Evolutionary conservation across 768 basidiomycete species (phyloP).

Genomic region (Coprinellus aureogranulatus): DNA sequence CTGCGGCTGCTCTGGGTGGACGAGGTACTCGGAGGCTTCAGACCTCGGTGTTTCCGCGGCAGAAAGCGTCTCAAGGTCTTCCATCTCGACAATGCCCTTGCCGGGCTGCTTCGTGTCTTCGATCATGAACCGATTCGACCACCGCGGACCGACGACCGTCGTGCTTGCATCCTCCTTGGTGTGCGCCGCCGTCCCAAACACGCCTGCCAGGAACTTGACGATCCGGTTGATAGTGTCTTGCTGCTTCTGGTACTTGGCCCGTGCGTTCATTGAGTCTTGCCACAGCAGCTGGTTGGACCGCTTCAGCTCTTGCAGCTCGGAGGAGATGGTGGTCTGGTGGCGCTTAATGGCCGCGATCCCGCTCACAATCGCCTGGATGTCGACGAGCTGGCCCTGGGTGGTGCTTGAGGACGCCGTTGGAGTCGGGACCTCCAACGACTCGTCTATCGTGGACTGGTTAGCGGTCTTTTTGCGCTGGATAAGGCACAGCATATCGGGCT

Average conservation of each 20-base stretch:
- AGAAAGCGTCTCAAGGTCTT: slow-evolving; percentile 15
- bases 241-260: slow-evolving; percentile 84
- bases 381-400: slow-evolving; percentile 58
- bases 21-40: slow-evolving; percentile 30
- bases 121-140: slow-evolving; percentile 64
- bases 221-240: slow-evolving; percentile 96
- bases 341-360: slow-evolving; percentile 86
- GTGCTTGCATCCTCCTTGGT: slow-evolving; percentile 28
- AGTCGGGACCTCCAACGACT: slow-evolving; percentile 36
- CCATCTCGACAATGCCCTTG: slow-evolving; percentile 29
- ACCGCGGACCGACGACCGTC: slow-evolving; percentile 45
- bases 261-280: slow-evolving; percentile 80
- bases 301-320: slow-evolving; percentile 86
- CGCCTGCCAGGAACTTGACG: slow-evolving; percentile 88
- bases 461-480: slow-evolving; percentile 79
- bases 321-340: slow-evolving; percentile 88
- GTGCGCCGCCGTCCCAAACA: slow-evolving; percentile 61
- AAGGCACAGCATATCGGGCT: slow-evolving; percentile 81
- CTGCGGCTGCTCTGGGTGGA: slow-evolving; percentile 5
- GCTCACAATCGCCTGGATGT: slow-evolving; percentile 74
- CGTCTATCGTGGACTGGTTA: slow-evolving; percentile 43
- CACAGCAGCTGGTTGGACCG: slow-evolving; percentile 86
- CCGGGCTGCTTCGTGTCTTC: slow-evolving; percentile 47
- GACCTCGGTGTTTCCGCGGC: slow-evolving; percentile 44
- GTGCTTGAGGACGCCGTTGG: slow-evolving; percentile 9